Evolutionary conservation across 2,329 filamentous ascomycete genomes (phyloP).

Genomic region (Chaetothyriales sp.): DNA sequence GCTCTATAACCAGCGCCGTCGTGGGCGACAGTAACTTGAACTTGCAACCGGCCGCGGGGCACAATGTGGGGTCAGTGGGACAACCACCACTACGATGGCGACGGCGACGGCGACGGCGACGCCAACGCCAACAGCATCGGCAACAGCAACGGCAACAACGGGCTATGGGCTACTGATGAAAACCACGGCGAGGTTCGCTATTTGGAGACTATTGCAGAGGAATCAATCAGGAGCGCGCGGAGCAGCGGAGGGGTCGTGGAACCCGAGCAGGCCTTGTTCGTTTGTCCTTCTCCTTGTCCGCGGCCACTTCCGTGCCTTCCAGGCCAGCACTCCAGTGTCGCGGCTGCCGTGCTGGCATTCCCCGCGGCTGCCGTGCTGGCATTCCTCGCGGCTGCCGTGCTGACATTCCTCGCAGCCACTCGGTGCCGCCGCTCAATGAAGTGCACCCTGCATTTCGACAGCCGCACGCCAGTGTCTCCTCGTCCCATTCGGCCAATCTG

Average conservation of each 20-base stretch:
- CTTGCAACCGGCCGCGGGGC: too few relatives aligned
- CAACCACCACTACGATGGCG: too few relatives aligned
- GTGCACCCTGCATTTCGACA: not conserved
- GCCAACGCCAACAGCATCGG: not conserved
- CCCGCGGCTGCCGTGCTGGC: not conserved
- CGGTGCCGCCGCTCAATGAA: not conserved
- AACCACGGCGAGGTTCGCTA: conserved; percentile 27
- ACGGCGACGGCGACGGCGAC: too few relatives aligned
- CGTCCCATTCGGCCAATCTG: not conserved
- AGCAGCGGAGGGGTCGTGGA: conserved; percentile 5
- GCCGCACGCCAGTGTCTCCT: not conserved
- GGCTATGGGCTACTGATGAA: not conserved
- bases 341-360: not conserved
- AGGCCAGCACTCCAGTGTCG: not conserved
- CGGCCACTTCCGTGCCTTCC: too few relatives aligned
- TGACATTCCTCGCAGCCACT: not conserved
- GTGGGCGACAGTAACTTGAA: too few relatives aligned
- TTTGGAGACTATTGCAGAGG: conserved; percentile 27
- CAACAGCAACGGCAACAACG: not conserved
- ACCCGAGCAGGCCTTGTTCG: not conserved
- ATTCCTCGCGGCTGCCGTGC: not conserved
- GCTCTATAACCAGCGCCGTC: too few relatives aligned
- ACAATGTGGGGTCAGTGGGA: too few relatives aligned
- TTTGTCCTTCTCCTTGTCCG: not conserved
- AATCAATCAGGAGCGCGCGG: conserved; percentile 21